Conservation (phyloP, 768 basidiomycete species). For the Megacollybia marginata region DNA sequence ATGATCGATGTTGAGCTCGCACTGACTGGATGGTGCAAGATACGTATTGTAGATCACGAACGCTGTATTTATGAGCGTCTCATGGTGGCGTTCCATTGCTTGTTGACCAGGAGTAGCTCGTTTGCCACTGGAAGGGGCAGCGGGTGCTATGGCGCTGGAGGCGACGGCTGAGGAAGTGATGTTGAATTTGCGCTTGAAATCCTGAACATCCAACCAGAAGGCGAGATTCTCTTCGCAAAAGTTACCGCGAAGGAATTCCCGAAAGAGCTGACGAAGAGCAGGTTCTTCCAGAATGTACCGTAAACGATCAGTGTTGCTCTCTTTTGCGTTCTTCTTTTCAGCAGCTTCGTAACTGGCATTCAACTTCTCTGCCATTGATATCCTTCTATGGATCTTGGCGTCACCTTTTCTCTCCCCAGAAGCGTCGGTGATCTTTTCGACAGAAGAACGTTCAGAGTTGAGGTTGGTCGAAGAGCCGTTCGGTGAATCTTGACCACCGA, state of each 20-base stretch:
- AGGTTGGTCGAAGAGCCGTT: conserved; percentile 61
- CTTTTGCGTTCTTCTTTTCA: conserved; percentile 57
- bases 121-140: conserved; percentile 23
- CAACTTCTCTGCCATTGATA: conserved; percentile 70
- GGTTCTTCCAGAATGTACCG: conserved; percentile 92
- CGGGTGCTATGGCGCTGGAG: not conserved
- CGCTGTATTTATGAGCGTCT: conserved; percentile 88
- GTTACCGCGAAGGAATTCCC: conserved; percentile 88
- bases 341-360: conserved; percentile 46
- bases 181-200: conserved; percentile 93
- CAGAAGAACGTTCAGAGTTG: conserved; percentile 50
- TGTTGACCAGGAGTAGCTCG: conserved; percentile 64
- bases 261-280: conserved; percentile 79
- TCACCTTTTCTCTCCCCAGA: conserved; percentile 31
- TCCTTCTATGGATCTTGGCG: conserved; percentile 70
- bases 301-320: conserved; percentile 89
- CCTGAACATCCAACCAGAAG: conserved; percentile 96
- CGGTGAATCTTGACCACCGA: conserved; percentile 46
- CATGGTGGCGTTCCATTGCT: conserved; percentile 97
- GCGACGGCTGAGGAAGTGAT: conserved; percentile 91
- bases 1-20: conserved; percentile 98
- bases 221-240: conserved; percentile 98
- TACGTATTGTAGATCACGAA: conserved; percentile 93
- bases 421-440: conserved; percentile 30
- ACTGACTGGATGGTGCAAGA: conserved; percentile 89